Evolutionary conservation across 805 yeast species (phyloP), one percentile per base, ranked within the genome.

Genomic region (Candida schatavii): DNA sequence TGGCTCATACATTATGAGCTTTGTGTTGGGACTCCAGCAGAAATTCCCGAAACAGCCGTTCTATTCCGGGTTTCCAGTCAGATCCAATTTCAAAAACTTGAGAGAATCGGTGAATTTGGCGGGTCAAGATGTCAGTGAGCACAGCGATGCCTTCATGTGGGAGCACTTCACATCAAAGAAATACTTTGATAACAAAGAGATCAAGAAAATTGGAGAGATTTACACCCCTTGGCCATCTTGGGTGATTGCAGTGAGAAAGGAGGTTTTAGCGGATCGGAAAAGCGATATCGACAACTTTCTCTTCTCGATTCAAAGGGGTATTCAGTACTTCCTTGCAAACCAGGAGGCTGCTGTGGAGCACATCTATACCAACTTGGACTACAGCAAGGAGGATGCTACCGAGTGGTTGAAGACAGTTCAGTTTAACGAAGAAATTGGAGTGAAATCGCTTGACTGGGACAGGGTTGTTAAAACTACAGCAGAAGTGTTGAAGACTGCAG

Each of bases 151-250:
- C 2, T 89, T 89, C 62, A 85, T 90, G 96, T 89, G 97, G 97
- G 97, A 89, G 56, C 77, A 85, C 62, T 89, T 89, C 69, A 89
- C 97, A 1, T 80, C 90, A 26, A 89, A 89, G 57, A 80, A 78
- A 58, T 89, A 86, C 66, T 88, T 85, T 60, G 96, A 87, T 55
- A 74, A 66, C 42, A 75, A 78, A 17, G 97, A 88, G 53, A 82
- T 90, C 64, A 87, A 85, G 64, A 70, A 77, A 50, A 81, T 89
- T 46, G 97, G 96, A 13, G 87, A 85, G 49, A 88, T 89, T 43
- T 86, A 85, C 64, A 89, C 97, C 0, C 97, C 97, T 15, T 89
- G 97, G 97, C 91, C 97, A 9, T 85, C 95, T 2, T 89, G 97
- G 97, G 90, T 88, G 13, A 73, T 88, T 37, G 78, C 80, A 17